A percentile compares a stretch with the other conserved stretches of the same genome.
Evolutionary conservation across 2,329 filamentous ascomycete species (phyloP).

Genomic region (Fonsecaea multimorphosa): DNA sequence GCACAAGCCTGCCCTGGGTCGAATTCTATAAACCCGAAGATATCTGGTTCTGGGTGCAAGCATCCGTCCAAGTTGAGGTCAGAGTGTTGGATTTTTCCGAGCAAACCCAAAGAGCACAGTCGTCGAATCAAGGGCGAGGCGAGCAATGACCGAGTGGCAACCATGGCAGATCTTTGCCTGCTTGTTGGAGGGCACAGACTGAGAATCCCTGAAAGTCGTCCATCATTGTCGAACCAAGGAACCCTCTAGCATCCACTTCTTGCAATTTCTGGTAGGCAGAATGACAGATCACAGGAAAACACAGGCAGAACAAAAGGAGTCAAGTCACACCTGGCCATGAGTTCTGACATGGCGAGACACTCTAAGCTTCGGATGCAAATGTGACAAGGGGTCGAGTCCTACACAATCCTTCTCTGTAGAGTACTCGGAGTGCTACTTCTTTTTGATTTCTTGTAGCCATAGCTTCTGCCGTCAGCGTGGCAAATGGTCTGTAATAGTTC

Average conservation of each 20-base stretch:
- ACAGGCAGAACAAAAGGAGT: neutral
- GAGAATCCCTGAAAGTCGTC: neutral
- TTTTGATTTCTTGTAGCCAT: neutral
- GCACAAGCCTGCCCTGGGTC: neutral
- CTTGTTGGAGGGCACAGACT: neutral
- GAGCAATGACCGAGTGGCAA: neutral
- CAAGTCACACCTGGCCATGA: neutral
- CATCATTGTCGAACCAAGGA: neutral
- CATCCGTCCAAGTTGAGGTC: neutral
- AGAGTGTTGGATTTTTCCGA: neutral
- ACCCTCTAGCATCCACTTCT: neutral
- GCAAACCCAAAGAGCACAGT: neutral
- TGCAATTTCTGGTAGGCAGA: neutral
- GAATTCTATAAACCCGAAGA: neutral
- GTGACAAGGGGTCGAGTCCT: neutral
- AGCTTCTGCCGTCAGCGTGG: constrained; percentile 19
- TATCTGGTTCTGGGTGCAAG: neutral
- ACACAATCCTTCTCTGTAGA: neutral
- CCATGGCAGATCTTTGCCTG: constrained; percentile 9
- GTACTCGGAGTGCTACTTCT: neutral
- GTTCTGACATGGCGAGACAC: neutral
- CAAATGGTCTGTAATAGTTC: constrained; percentile 10
- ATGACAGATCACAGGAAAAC: neutral
- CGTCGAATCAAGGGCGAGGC: neutral
- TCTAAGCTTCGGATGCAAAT: neutral